Evolutionary conservation across 2,329 filamentous ascomycete species (phyloP), one percentile per base, ranked within the genome.

Genomic region (Basipetospora sp.): DNA sequence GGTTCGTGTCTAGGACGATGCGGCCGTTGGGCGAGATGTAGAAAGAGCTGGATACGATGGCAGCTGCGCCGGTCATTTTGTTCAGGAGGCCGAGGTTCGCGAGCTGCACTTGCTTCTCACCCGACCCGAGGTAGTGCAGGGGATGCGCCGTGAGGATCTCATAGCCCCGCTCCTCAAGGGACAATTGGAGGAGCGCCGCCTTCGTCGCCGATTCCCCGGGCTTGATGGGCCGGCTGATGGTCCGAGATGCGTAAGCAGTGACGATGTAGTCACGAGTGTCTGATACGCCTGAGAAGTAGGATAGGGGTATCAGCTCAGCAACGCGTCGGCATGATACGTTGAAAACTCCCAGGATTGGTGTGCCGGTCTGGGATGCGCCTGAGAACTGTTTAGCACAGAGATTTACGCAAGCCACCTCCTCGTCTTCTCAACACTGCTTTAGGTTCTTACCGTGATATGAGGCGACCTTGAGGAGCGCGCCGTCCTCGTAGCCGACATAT

Each of bases 61-160:
- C 86, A 1, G 84, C 86, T 1, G 79, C 75, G 1, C 86, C 88
- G 0, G 85, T 85, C 82, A 96, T 93, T 56, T 94, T 94, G 2
- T 72, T 80, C 3, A 93, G 45, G 2, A 96, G 62, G 1, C 88
- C 88, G 1, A 96, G 56, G 14, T 80, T 76, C 1, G 83, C 76
- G 2, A 87, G 63, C 31, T 59, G 59, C 1, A 78, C 60, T 15
- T 53, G 44, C 27, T 61, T 51, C 18, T 25, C 36, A 2, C 49
- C 50, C 32, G 62, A 53, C n/a, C 59, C 60, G 44, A 88, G 76
- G 0, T 63, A 55, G 1, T 65, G 64, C 2, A 86, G 55, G 0
- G 81, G 78, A 44, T 79, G 81, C 0, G 81, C 80, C 0, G 77
- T 80, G 8, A 94, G 63, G 38, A 94, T 83, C 34, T 94, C 87